phyloP scores from a whole-genome alignment of 2,329 filamentous ascomycete genomes.

The Fusarium secorum region DNA sequence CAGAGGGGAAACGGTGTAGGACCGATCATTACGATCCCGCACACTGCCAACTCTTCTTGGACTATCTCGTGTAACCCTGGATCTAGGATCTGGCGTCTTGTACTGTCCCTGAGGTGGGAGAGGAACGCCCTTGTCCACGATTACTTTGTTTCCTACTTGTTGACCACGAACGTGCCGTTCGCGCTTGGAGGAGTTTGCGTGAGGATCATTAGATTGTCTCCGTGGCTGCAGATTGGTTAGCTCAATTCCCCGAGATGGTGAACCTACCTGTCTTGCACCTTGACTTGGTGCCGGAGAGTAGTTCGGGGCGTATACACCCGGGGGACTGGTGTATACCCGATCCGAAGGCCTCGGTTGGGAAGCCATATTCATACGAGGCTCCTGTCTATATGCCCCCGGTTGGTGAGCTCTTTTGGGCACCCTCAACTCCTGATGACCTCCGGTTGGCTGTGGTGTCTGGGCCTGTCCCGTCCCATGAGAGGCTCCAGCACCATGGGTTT shows the following conservation, averaged over 20 bases:
- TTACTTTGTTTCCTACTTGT: neutral
- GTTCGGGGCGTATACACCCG: neutral
- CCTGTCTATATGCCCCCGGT: neutral
- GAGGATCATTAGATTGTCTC: neutral
- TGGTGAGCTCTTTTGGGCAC: neutral
- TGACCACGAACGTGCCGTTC: neutral
- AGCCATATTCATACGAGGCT: neutral
- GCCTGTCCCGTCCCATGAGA: neutral
- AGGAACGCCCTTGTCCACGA: neutral
- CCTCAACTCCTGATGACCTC: neutral
- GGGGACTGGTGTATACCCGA: neutral
- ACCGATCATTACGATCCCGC: neutral
- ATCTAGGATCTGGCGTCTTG: neutral
- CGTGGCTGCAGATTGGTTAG: conserved; percentile 1
- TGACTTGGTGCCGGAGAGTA: neutral
- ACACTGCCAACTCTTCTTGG: neutral
- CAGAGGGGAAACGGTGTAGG: conserved; percentile 5
- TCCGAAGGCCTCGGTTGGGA: neutral
- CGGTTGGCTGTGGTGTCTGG: neutral
- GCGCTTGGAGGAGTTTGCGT: neutral
- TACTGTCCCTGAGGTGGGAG: neutral
- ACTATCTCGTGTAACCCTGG: neutral
- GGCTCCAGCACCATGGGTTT: neutral
- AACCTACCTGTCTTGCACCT: conserved; percentile 1
- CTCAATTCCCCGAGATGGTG: neutral